Evolutionary conservation across 2,329 filamentous ascomycete genomes (phyloP), one percentile per base, ranked within the genome.

Genomic region (Chaetomium sp.): DNA sequence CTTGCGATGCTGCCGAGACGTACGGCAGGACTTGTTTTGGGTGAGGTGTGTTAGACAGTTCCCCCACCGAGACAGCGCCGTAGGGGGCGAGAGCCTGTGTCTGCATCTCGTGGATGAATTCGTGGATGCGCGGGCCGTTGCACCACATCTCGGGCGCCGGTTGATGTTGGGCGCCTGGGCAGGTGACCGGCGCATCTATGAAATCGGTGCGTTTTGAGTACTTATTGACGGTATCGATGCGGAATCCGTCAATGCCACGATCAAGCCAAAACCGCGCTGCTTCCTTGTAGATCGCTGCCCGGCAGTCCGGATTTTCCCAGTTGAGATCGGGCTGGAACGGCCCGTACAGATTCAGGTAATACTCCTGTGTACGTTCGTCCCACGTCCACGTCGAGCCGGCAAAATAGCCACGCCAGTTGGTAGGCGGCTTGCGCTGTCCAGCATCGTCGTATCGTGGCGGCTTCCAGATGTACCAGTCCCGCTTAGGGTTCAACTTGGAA

Each of bases 251-350:
- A 0, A 88, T 84, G 2, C 88, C 88, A 36, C 81, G 80, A 49
- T 88, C 74, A 0, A 94, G 79, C 89, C 89, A 94, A 68, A 91
- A 94, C 35, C 80, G 79, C 80, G 91, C 87, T 5, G 86, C 78
- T 12, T 80, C 79, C 35, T 85, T 77, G 68, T 90, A 88, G 4
- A 91, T 82, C 3, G 87, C 88, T 43, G 79, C 72, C 11, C 88
- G 79, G 0, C 86, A 81, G 4, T 79, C 81, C 0, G 77, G 74
- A 56, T 86, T 87, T 65, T 91, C 87, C 88, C 62, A 64, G 56
- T 64, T 64, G 14, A 64, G 57, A 37, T 64, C 61, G 0, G 62
- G 61, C 37, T 64, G 62, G n/a, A 53, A 55, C 1, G 50, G 79
- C 5, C 85, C 82, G 69, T 89, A 95, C 11, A 94, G 76, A 59